Evolutionary conservation across 805 yeast species (phyloP).

Genomic region (Pichia manshurica): DNA sequence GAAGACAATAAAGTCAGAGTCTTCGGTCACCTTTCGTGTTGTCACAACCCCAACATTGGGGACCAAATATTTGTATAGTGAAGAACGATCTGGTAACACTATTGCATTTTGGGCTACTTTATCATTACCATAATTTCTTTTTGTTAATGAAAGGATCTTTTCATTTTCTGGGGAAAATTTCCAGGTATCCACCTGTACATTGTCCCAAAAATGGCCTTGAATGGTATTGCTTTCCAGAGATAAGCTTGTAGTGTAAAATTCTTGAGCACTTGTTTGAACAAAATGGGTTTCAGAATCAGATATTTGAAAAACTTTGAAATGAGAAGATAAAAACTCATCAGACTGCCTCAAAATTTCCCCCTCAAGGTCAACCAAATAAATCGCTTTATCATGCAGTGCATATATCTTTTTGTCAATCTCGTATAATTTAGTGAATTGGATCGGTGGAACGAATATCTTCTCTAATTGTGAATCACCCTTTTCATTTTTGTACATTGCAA

Average conservation of each 20-base stretch:
- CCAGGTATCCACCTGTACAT: conserved; percentile 19
- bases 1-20: conserved; percentile 32
- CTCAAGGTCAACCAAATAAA: conserved; percentile 5
- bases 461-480: conserved; percentile 1
- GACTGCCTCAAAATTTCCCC: not conserved
- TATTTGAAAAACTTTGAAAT: conserved; percentile 10
- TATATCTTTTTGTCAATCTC: conserved; percentile 11
- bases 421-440: conserved; percentile 9
- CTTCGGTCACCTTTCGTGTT: not conserved
- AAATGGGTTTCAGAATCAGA: conserved; percentile 8
- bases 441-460: conserved; percentile 2
- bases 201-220: conserved; percentile 14
- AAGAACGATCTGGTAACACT: conserved; percentile 62
- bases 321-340: not conserved
- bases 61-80: conserved; percentile 75
- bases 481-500: conserved; percentile 34
- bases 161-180: conserved; percentile 22
- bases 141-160: conserved; percentile 35
- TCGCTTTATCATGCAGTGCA: not conserved
- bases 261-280: conserved; percentile 14
- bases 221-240: conserved; percentile 8
- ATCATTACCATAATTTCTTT: conserved; percentile 36
- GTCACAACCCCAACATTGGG: conserved; percentile 51
- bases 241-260: conserved; percentile 15
- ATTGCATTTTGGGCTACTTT: conserved; percentile 58